A percentile compares a stretch with the other conserved stretches of the same genome.
Evolutionary conservation across 192 early-diverging fungal species (phyloP).

Genomic region (Podila epicladia): DNA sequence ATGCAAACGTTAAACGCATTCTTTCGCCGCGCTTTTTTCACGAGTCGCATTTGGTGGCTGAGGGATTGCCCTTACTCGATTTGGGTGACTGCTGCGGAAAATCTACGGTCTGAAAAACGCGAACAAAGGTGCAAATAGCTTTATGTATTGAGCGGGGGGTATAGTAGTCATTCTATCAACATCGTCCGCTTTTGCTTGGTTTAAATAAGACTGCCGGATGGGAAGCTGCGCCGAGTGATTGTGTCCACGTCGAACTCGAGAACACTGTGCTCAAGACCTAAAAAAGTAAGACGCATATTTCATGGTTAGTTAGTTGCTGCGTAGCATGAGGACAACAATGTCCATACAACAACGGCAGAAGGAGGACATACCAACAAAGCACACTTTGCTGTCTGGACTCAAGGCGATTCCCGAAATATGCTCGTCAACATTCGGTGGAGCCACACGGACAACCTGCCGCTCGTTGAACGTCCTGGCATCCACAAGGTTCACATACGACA

Average conservation of each 20-base stretch:
- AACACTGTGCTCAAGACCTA: conserved; percentile 84
- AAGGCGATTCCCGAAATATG: conserved; percentile 90
- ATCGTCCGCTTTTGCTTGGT: neutral
- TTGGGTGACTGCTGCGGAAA: too few species aligned
- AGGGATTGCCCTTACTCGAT: too few species aligned
- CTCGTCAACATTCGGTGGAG: conserved; percentile 68
- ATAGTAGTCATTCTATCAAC: too few species aligned
- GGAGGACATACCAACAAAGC: conserved; percentile 82
- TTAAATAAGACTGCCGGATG: conserved; percentile 79
- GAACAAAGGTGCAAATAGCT: too few species aligned
- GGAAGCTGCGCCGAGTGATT: conserved; percentile 80
- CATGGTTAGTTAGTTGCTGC: neutral
- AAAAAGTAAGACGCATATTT: neutral
- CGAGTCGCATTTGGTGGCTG: too few species aligned
- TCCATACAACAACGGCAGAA: neutral
- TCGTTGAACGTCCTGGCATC: conserved; percentile 90
- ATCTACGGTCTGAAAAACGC: too few species aligned
- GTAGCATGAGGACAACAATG: neutral
- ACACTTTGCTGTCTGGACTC: conserved; percentile 81
- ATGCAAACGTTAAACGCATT: too few species aligned
- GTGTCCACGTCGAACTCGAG: conserved; percentile 88
- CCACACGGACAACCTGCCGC: conserved; percentile 83
- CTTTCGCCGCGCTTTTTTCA: too few species aligned
- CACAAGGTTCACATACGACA: conserved; percentile 89
- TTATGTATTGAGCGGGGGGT: too few species aligned